These are phyloP conservation scores for Hypoxylon sp. DNA, from an alignment of 2,329 filamentous ascomycete species.

Conservation along the genomic window DNA sequence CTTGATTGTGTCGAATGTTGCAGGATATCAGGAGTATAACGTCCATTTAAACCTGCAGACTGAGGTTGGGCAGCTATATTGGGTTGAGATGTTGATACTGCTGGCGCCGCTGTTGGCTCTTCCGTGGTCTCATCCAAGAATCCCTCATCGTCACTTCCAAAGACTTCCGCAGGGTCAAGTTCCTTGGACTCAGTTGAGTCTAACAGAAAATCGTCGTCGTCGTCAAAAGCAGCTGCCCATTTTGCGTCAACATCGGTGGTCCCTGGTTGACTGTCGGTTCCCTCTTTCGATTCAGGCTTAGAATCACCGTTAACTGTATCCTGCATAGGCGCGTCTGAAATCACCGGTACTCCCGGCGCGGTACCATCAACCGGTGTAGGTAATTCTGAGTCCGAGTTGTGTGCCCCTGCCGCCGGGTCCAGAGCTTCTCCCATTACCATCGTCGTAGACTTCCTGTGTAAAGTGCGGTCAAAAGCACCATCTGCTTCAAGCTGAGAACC, in stretches of 20 bases:
- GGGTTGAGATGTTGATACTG: constrained; percentile 29
- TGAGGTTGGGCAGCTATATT: constrained; percentile 43
- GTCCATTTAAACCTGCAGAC: constrained; percentile 52
- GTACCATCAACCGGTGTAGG: constrained; percentile 47
- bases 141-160: constrained; percentile 88
- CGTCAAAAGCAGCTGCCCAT: constrained; percentile 87
- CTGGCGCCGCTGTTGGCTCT: constrained; percentile 52
- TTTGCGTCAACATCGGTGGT: constrained; percentile 77
- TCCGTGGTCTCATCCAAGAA: constrained; percentile 80
- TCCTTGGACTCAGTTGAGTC: constrained; percentile 66
- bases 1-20: constrained; percentile 48
- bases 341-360: constrained; percentile 23
- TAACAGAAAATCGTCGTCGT: constrained; percentile 74
- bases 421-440: constrained; percentile 69
- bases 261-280: constrained; percentile 45
- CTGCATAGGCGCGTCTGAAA: constrained; percentile 27
- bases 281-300: constrained; percentile 42
- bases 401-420: constrained; percentile 8
- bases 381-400: constrained; percentile 45
- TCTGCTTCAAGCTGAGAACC: constrained; percentile 51
- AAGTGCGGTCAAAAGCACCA: constrained; percentile 49
- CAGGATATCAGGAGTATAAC: constrained; percentile 54
- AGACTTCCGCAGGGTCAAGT: constrained; percentile 75
- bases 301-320: constrained; percentile 46
- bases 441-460: constrained; percentile 79